Evolutionary conservation across 257 asterid genomes (phyloP).

Genomic region (Oldenlandia corymbosa): DNA sequence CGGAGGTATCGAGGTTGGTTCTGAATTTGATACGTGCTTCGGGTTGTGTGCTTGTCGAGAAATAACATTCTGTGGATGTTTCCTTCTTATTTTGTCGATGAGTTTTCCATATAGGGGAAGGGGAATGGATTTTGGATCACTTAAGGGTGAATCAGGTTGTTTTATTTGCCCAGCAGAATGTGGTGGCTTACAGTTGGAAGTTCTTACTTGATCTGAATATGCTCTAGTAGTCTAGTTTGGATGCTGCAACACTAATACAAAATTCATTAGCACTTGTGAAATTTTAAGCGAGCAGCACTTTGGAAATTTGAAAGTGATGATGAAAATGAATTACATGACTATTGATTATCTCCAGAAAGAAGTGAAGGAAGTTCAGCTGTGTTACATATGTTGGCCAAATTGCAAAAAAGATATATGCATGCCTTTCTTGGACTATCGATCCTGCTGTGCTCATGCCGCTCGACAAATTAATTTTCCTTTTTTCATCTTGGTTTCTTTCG

Average conservation of each 20-base stretch:
- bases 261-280: neutral
- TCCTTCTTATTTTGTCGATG: neutral
- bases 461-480: neutral
- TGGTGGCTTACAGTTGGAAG: neutral
- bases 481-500: neutral
- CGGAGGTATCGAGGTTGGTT: slow-evolving; percentile 7
- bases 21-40: neutral
- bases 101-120: neutral
- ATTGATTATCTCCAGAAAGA: neutral
- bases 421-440: neutral
- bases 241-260: neutral
- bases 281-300: neutral
- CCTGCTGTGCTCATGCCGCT: neutral
- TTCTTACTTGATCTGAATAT: neutral
- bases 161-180: neutral
- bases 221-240: slow-evolving; percentile 1
- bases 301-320: too few relatives aligned
- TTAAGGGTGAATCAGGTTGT: slow-evolving; percentile 2
- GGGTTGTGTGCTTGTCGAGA: neutral
- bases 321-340: slow-evolving; percentile 1
- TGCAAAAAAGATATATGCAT: neutral
- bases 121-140: neutral
- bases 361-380: neutral
- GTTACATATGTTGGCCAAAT: neutral
- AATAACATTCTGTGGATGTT: neutral